phyloP scores from a whole-genome alignment of 768 basidiomycete species.

The Boletus reticulatus region DNA sequence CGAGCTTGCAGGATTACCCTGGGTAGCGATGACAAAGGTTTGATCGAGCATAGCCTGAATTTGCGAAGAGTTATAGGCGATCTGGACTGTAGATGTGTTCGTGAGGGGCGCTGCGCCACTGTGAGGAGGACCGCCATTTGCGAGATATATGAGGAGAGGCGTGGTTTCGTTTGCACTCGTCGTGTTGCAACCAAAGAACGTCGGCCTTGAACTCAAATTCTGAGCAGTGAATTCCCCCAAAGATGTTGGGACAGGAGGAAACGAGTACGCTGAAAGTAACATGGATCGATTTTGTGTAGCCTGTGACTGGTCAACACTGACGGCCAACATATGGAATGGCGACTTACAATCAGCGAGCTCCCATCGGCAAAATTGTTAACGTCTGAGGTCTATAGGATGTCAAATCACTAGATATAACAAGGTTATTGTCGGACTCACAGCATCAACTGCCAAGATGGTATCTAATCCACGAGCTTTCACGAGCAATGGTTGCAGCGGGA shows the following conservation, averaged over 20 bases:
- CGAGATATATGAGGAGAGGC: constrained; percentile 58
- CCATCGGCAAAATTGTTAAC: constrained; percentile 20
- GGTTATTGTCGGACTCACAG: constrained; percentile 14
- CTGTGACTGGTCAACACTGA: constrained; percentile 5
- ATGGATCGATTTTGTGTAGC: constrained; percentile 38
- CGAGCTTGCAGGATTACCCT: constrained; percentile 36
- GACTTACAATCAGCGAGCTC: constrained; percentile 26
- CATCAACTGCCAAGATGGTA: constrained; percentile 51
- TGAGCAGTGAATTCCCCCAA: constrained; percentile 32
- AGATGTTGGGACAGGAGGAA: constrained; percentile 31
- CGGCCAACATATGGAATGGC: not conserved
- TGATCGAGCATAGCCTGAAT: constrained; percentile 46
- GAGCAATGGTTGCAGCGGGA: constrained; percentile 51
- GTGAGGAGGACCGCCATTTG: constrained; percentile 47
- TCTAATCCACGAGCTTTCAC: constrained; percentile 46
- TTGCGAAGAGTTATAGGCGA: constrained; percentile 35
- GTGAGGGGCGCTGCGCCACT: constrained; percentile 38
- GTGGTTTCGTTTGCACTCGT: constrained; percentile 27
- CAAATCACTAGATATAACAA: not conserved
- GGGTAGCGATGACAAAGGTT: constrained; percentile 41
- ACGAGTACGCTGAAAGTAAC: constrained; percentile 33
- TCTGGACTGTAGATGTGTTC: constrained; percentile 42
- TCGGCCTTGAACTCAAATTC: constrained; percentile 37
- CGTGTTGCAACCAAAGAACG: constrained; percentile 46
- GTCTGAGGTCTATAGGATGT: constrained; percentile 13